A percentile compares a stretch with the other conserved stretches of the same genome.
Evolutionary conservation across 345 rosid species (phyloP).

Genomic region (Salix purpurea): DNA sequence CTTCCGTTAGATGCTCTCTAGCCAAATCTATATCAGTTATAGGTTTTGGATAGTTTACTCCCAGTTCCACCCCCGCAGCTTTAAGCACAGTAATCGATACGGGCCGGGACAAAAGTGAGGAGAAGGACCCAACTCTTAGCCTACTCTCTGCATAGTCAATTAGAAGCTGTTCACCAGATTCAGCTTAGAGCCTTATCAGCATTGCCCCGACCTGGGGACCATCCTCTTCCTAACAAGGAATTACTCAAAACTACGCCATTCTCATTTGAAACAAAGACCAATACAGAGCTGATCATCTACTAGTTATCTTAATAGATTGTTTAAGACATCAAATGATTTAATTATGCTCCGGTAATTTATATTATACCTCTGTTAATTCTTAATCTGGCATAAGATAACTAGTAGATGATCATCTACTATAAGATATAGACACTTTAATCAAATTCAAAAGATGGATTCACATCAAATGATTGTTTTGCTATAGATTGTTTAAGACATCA

Average conservation of each 20-base stretch:
- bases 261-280: background rate
- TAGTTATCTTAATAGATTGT: background rate
- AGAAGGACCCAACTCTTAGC: constrained; percentile 52
- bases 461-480: too few relatives aligned
- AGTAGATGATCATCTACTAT: too few relatives aligned
- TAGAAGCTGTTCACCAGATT: constrained; percentile 64
- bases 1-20: constrained; percentile 52
- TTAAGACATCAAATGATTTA: too few relatives aligned
- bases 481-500: background rate
- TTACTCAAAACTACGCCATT: constrained; percentile 35
- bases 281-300: background rate
- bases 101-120: constrained; percentile 72
- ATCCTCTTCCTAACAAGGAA: constrained; percentile 75
- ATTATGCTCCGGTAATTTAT: too few relatives aligned
- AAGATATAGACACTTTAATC: too few relatives aligned
- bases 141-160: constrained; percentile 52
- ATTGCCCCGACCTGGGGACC: constrained; percentile 96
- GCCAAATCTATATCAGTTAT: constrained; percentile 68
- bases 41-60: constrained; percentile 65
- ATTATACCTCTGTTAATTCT: too few relatives aligned
- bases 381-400: too few relatives aligned
- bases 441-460: too few relatives aligned
- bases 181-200: constrained; percentile 62
- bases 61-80: constrained; percentile 71
- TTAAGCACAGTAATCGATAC: constrained; percentile 49